Evolutionary conservation across 2,329 filamentous ascomycete genomes (phyloP), one percentile per base, ranked within the genome.

Genomic region (Periconia sp.): DNA sequence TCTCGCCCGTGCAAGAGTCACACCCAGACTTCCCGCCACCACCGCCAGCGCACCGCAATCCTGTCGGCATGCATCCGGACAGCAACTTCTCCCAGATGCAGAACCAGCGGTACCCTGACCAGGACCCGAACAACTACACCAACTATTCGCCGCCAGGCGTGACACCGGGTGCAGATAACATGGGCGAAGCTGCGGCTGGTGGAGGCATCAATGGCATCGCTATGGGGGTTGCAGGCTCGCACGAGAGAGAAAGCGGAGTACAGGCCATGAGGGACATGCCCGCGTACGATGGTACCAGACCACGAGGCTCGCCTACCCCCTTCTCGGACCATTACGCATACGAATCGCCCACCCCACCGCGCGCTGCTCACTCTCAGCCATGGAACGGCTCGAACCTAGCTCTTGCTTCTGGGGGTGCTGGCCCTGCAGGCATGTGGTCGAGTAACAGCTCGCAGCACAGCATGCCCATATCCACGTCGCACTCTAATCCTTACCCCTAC

Each of bases 191-290:
- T 26, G 82, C 86, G 12, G 76, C 78, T 18, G 75, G 75, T 16
- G 86, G 84, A 55, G 86, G 84, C 42, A 83, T 89, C 68, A 77
- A 84, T 21, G 85, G 84, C 40, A 82, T 88, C 46, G 85, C 86
- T 26, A 77, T 84, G 57, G 81, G 75, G 41, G 81, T 87, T 35
- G 85, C 86, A 36, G 84, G 86, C 56, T 78, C 77, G 37, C 82
- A 63, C 45, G 59, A 65, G 48, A 75, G 84, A 48, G 80, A 86
- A 54, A 86, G 84, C 67, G 86, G 84, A 17, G 56, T 85, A 46
- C 81, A 86, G 41, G 83, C 84, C 33, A 76, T 84, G 66, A 75
- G 78, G 59, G 73, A 63, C 26, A 57, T 69, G 30, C 50, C 70
- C 16, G 54, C 46, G 35, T 54, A 52, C n/a, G n/a, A n/a, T n/a